Evolutionary conservation across 1,284 basidiomycete species (phyloP), one percentile per base, ranked within the genome.

Genomic region (Gomphus bonarii): DNA sequence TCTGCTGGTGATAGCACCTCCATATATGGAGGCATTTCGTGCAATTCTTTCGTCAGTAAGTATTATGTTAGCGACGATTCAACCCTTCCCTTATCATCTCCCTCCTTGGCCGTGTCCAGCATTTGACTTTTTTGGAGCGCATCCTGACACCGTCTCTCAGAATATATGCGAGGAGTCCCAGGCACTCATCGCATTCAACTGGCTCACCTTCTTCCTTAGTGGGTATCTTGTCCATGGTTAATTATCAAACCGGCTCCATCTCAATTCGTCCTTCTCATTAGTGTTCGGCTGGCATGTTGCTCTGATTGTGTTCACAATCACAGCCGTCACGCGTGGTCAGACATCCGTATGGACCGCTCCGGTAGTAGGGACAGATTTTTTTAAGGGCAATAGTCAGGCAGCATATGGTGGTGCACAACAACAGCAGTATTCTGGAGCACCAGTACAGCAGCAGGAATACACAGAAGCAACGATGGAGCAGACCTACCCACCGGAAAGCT

Each of bases 1-100:
- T 70, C 71, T 54, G 82, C 69, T 2, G 76, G 30, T 4, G 18
- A 48, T n/a, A 49, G 31, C 12, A 50, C 57, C 7, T 18, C 33
- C 8, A 3, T 20, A 8, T 11, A 11, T 18, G 35, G 30, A 12
- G 33, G 30, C 22, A 10, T 51, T 9, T 12, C 43, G 10, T 43
- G 54, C 14, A 12, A 50, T 18, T 25, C 16, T 6, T 1, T n/a
- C n/a, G n/a, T n/a, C n/a, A n/a, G n/a, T n/a, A n/a, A n/a, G n/a
- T n/a, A n/a, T n/a, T n/a, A n/a, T n/a, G n/a, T n/a, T n/a, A n/a
- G n/a, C n/a, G n/a, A n/a, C n/a, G n/a, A n/a, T n/a, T n/a, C n/a
- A n/a, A n/a, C n/a, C n/a, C n/a, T n/a, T n/a, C n/a, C n/a, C n/a
- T n/a, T n/a, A n/a, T n/a, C n/a, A n/a, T n/a, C n/a, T 18, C 49